Evolutionary conservation across 306 rosid genomes (phyloP).

Genomic region (Prosopis cineraria): DNA sequence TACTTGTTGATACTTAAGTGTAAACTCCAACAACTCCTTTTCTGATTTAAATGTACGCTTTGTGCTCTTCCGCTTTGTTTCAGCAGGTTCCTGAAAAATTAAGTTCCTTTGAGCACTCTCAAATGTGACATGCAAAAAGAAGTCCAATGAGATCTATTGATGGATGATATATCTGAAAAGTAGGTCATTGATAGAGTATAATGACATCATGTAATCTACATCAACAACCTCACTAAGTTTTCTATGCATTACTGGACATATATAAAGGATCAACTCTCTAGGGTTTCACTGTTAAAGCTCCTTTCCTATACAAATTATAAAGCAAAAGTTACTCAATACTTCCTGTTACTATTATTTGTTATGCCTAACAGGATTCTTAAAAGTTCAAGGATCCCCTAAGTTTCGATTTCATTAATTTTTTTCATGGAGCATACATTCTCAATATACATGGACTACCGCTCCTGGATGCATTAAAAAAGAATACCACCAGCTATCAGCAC

Average conservation of each 20-base stretch:
- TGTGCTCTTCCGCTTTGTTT: constrained; percentile 71
- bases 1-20: constrained; percentile 90
- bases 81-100: constrained; percentile 65
- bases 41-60: constrained; percentile 85
- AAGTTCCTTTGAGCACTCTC: constrained; percentile 30
- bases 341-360: neutral
- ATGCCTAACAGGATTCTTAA: neutral
- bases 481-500: neutral
- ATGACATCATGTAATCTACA: too few species aligned
- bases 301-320: neutral
- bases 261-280: neutral
- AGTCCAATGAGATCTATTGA: too few species aligned
- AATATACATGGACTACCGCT: neutral
- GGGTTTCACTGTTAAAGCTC: neutral
- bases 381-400: neutral
- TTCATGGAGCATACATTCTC: neutral
- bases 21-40: constrained; percentile 84
- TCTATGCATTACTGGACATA: neutral
- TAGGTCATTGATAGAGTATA: too few species aligned
- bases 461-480: neutral
- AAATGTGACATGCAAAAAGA: constrained; percentile 10
- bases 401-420: neutral
- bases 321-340: neutral
- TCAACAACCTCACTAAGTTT: too few species aligned
- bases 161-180: too few species aligned